These are phyloP conservation scores for Trichoderma koningii DNA, from an alignment of 2,329 filamentous ascomycete genomes.

Conservation along the genomic window DNA sequence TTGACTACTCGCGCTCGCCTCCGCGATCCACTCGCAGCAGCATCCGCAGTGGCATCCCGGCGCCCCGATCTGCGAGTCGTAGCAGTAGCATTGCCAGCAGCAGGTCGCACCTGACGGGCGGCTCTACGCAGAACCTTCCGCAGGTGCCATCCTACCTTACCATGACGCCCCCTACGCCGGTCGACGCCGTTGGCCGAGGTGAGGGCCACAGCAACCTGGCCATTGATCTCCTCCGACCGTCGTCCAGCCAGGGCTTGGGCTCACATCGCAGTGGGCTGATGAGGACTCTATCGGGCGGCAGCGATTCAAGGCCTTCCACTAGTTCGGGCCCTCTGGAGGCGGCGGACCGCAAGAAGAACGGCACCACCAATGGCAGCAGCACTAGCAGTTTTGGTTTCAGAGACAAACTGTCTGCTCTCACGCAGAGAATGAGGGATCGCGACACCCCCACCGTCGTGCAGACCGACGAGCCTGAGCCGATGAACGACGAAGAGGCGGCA, in stretches of 20 bases:
- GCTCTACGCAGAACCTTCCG: conserved; percentile 34
- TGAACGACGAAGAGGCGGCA: conserved; percentile 16
- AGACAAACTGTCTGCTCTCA: conserved; percentile 42
- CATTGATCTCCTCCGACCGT: conserved; percentile 39
- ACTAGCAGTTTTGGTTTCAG: conserved; percentile 39
- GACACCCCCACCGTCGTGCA: conserved; percentile 28
- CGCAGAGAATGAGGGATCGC: conserved; percentile 36
- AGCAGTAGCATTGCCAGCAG: conserved; percentile 56
- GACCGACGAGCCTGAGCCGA: conserved; percentile 13
- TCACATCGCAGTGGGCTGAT: conserved; percentile 29
- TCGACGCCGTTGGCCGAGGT: conserved; percentile 34
- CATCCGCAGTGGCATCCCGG: conserved; percentile 51
- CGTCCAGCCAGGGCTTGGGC: conserved; percentile 38
- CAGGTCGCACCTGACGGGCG: conserved; percentile 46
- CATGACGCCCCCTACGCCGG: conserved; percentile 52
- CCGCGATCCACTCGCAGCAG: conserved; percentile 55
- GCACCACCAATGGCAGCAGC: conserved; percentile 6
- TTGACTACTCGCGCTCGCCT: conserved; percentile 62
- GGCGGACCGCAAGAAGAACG: conserved; percentile 36
- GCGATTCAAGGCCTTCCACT: conserved; percentile 38
- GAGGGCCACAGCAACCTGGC: conserved; percentile 34
- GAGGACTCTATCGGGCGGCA: conserved; percentile 28
- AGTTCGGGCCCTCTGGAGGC: conserved; percentile 37
- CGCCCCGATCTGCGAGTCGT: conserved; percentile 50
- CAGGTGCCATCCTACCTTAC: conserved; percentile 47